These are phyloP conservation scores for Soucietia sequanensis DNA, from an alignment of 805 yeast species.

Conservation along the genomic window DNA sequence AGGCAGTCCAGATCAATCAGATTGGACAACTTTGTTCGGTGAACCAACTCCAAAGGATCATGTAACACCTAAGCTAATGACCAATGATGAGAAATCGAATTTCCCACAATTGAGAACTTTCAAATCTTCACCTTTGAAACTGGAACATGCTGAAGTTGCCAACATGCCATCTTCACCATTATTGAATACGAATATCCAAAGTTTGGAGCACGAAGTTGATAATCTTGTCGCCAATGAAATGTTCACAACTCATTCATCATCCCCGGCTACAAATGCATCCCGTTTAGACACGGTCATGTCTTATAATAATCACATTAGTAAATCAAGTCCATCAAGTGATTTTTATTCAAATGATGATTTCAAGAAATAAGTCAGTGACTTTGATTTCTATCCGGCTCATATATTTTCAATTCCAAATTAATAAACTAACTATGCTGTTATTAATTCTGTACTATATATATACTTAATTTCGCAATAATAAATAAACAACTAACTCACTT, in stretches of 20 bases:
- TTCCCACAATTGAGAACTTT: slow-evolving; percentile 33
- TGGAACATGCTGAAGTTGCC: slow-evolving; percentile 19
- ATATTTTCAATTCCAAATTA: too few species aligned
- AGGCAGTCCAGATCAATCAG: slow-evolving; percentile 30
- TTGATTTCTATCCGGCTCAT: too few species aligned
- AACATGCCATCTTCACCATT: slow-evolving; percentile 45
- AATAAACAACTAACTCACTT: too few species aligned
- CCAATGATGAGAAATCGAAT: slow-evolving; percentile 14
- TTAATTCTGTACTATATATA: too few species aligned
- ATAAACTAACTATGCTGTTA: too few species aligned
- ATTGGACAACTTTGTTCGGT: slow-evolving; percentile 35
- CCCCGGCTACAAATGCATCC: slow-evolving; percentile 1
- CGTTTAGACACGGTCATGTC: slow-evolving; percentile 4
- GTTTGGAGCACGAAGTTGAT: slow-evolving; percentile 22
- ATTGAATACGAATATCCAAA: slow-evolving; percentile 40
- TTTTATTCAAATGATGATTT: not conserved
- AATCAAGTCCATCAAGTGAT: slow-evolving; percentile 2
- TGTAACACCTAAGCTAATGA: slow-evolving; percentile 14
- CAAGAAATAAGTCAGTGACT: too few species aligned
- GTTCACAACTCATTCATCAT: not conserved
- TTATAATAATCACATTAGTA: not conserved
- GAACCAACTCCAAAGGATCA: slow-evolving; percentile 42
- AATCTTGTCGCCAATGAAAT: slow-evolving; percentile 9
- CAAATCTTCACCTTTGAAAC: slow-evolving; percentile 18
- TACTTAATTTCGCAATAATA: too few species aligned